A percentile compares a stretch with the other conserved stretches of the same genome.
These are phyloP conservation scores for Teratosphaeria gauchensis DNA, from an alignment of 2,329 filamentous ascomycete genomes.

Conservation along the genomic window DNA sequence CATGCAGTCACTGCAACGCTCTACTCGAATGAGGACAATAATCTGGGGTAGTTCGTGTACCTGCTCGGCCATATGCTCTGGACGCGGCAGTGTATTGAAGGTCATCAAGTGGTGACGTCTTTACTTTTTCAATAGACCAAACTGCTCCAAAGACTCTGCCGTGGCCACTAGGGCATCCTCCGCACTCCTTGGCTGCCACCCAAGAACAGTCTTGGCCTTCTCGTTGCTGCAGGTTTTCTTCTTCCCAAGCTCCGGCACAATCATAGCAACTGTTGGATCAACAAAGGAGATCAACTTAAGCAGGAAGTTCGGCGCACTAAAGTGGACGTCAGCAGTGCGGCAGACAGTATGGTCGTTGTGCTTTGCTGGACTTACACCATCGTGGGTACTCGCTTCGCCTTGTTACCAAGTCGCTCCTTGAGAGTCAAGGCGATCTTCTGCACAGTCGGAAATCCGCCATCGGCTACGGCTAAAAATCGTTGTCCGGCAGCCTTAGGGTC, in stretches of 20 bases:
- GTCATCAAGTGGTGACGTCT: not conserved
- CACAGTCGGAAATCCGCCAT: constrained; percentile 9
- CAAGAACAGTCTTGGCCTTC: constrained; percentile 19
- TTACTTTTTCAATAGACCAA: constrained; percentile 10
- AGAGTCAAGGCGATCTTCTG: constrained; percentile 17
- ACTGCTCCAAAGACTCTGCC: constrained; percentile 13
- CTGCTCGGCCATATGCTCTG: too few relatives aligned
- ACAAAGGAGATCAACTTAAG: constrained; percentile 10
- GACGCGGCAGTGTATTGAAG: not conserved
- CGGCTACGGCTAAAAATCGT: constrained; percentile 15
- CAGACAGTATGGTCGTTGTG: not conserved
- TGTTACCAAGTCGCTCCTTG: constrained; percentile 10
- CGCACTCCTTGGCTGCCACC: constrained; percentile 15
- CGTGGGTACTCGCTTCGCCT: constrained; percentile 1
- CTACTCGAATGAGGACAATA: too few relatives aligned
- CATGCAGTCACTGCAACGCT: too few relatives aligned
- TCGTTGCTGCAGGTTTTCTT: constrained; percentile 11
- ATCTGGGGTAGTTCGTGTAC: too few relatives aligned
- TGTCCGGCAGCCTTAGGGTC: constrained; percentile 15
- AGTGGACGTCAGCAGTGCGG: not conserved
- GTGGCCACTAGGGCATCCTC: constrained; percentile 15
- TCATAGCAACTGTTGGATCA: constrained; percentile 12
- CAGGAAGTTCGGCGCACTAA: constrained; percentile 15
- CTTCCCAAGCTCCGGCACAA: constrained; percentile 18
- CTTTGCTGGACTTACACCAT: not conserved